These are phyloP conservation scores for Rusavskia elegans DNA, from an alignment of 495 filamentous ascomycete species.

Conservation along the genomic window DNA sequence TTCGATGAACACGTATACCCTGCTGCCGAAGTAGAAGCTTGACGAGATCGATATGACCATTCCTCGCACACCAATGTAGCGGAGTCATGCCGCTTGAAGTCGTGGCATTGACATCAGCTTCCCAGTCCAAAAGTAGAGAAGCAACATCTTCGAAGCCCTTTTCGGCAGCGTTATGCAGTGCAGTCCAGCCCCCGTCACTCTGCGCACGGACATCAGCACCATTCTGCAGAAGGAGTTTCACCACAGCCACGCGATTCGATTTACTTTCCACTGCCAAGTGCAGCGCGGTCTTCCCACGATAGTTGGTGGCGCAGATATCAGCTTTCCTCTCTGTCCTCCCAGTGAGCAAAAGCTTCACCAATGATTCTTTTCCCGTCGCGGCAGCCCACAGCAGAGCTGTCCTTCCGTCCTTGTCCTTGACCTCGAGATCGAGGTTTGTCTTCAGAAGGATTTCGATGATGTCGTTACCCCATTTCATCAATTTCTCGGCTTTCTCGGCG, in stretches of 20 bases:
- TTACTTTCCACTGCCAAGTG: slow-evolving; percentile 40
- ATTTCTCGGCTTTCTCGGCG: neutral
- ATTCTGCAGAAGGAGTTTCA: slow-evolving; percentile 35
- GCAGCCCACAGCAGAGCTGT: slow-evolving; percentile 50
- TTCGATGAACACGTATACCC: neutral
- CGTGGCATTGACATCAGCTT: slow-evolving; percentile 33
- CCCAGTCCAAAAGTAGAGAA: slow-evolving; percentile 28
- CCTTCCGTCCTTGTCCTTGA: slow-evolving; percentile 12
- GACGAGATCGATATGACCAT: slow-evolving; percentile 27
- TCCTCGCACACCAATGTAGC: slow-evolving; percentile 28
- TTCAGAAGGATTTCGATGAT: neutral
- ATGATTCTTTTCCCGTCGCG: slow-evolving; percentile 38
- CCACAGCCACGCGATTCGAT: slow-evolving; percentile 31
- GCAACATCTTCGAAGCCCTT: slow-evolving; percentile 35
- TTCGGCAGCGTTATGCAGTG: slow-evolving; percentile 48
- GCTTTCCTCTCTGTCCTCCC: slow-evolving; percentile 25
- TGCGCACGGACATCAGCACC: slow-evolving; percentile 36
- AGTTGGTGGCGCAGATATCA: slow-evolving; percentile 34
- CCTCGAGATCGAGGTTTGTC: slow-evolving; percentile 1
- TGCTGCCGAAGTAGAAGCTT: slow-evolving; percentile 13
- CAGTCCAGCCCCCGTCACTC: slow-evolving; percentile 48
- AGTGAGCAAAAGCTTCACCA: slow-evolving; percentile 39
- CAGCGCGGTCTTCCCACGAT: slow-evolving; percentile 41
- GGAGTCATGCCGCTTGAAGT: slow-evolving; percentile 15
- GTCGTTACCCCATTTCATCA: neutral